These are phyloP conservation scores for Penicillium verrucosum DNA, from an alignment of 2,329 filamentous ascomycete species.

Conservation along the genomic window DNA sequence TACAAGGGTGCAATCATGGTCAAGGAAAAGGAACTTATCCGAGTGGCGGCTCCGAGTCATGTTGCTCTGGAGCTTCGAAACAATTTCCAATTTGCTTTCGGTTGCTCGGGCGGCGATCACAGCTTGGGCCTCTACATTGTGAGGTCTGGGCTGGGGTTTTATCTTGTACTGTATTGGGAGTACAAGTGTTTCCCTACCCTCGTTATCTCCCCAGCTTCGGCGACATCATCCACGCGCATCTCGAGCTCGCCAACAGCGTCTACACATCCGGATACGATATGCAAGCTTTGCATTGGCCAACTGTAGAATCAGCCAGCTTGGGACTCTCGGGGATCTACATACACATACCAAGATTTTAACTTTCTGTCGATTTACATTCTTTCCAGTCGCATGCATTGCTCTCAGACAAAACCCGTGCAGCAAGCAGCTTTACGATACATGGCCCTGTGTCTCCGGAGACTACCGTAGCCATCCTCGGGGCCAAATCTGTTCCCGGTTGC, in stretches of 20 bases:
- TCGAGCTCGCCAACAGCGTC: constrained; percentile 12
- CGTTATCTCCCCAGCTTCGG: background rate
- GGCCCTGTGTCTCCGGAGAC: background rate
- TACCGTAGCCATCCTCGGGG: background rate
- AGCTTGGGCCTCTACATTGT: background rate
- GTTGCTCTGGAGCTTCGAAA: background rate
- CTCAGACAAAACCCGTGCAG: background rate
- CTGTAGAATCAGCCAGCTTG: constrained; percentile 5
- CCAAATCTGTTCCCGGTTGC: background rate
- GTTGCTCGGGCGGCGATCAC: constrained; percentile 4
- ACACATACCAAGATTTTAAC: constrained; percentile 3
- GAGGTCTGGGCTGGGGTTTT: background rate
- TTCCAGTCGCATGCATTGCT: background rate
- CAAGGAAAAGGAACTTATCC: background rate
- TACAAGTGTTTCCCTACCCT: background rate
- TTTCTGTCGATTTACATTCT: constrained; percentile 2
- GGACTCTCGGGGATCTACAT: background rate
- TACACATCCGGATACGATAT: constrained; percentile 8
- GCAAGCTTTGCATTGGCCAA: constrained; percentile 8
- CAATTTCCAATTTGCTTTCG: background rate
- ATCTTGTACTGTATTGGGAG: background rate
- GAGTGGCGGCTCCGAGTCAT: background rate
- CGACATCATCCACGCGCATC: background rate
- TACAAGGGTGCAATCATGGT: background rate
- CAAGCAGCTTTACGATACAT: background rate